phyloP scores from a whole-genome alignment of 2,329 filamentous ascomycete genomes.

The Zopfia rhizophila region DNA sequence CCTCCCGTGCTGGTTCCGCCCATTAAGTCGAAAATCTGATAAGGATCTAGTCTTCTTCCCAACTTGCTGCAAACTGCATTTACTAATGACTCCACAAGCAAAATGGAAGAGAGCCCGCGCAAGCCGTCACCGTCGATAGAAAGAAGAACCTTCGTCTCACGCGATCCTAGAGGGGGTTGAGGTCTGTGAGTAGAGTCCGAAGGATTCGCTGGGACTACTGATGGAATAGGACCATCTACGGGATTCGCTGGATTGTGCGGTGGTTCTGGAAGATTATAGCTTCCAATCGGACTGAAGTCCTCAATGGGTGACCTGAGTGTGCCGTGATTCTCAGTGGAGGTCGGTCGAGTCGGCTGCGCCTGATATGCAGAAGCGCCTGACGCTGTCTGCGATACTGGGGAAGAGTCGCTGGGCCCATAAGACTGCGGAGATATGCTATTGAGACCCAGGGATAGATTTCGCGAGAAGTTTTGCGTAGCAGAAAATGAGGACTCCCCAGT shows the following conservation, averaged over 20 bases:
- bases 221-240: neutral
- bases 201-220: neutral
- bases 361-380: no score
- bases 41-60: slow-evolving; percentile 34
- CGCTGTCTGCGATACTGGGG: no score
- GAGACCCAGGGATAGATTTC: no score
- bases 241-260: neutral
- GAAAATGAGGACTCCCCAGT: neutral
- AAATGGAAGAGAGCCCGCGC: slow-evolving; percentile 40
- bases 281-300: no score
- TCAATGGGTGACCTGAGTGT: no score
- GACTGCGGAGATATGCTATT: no score
- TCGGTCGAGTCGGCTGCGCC: no score
- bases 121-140: slow-evolving; percentile 46
- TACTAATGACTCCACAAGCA: slow-evolving; percentile 43
- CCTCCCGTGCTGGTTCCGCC: slow-evolving; percentile 42
- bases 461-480: neutral
- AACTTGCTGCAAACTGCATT: slow-evolving; percentile 43
- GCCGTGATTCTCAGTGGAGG: neutral
- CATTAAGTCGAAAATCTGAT: slow-evolving; percentile 45
- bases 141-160: slow-evolving; percentile 39
- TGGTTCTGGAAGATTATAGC: neutral
- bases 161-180: neutral
- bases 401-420: no score
- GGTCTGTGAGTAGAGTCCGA: neutral